Evolutionary conservation across 2,329 filamentous ascomycete genomes (phyloP), one percentile per base, ranked within the genome.

Genomic region (Alternaria alternata): DNA sequence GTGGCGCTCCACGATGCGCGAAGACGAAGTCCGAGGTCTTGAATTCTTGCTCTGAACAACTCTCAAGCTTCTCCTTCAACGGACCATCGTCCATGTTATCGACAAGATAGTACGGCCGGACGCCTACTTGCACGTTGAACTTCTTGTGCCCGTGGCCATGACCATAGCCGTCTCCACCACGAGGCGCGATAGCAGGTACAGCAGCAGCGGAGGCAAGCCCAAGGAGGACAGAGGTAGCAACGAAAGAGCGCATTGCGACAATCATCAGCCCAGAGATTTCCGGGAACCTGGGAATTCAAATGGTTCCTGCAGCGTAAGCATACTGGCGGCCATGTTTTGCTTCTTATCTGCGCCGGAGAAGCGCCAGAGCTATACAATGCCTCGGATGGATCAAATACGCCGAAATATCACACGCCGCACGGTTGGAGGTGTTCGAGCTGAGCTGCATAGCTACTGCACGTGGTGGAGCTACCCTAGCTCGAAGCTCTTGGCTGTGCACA

Each of bases 41-140:
- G 66, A 78, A 77, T 0, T 75, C 74, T 44, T 74, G 72, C 48
- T 79, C 74, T 12, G 75, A 76, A 65, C 77, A 79, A 51, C 62
- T 70, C 54, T 75, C 69, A n/a, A 79, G 68, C 64, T 78, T 77
- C 51, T 73, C 59, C 59, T 78, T 79, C 63, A 79, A 57, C 11
- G 74, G 66, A 2, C 76, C 67, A 3, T 74, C 75, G n/a, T 78
- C 74, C 77, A 79, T 79, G 58, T 78, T 66, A 32, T 79, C 63
- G 54, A 79, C 66, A 26, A 79, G 63, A 38, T 75, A 79, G 57
- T 76, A 78, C 1, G 77, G 77, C 9, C 76, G 71, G 36, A 71
- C 68, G 36, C 76, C 77, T 20, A 79, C 68, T 52, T 78, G 74
- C 16, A 78, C 67, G 34, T 78, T 77, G 63, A 77, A 63, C 47